phyloP scores from a whole-genome alignment of 225 moss, liverwort and hornwort genomes.

The Bryum argenteum region DNA sequence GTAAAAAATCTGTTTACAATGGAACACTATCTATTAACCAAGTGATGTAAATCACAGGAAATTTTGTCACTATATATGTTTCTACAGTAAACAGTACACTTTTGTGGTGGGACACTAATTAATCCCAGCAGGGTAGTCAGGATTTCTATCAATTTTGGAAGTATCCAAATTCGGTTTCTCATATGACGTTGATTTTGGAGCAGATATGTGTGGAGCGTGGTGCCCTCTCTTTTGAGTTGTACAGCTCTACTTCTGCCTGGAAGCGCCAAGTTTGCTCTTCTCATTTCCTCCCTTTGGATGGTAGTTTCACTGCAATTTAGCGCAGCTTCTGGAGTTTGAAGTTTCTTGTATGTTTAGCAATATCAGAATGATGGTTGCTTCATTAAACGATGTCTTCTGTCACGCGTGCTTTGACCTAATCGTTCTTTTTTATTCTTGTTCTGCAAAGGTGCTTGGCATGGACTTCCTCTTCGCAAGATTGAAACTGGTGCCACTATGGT shows the following conservation, averaged over 20 bases:
- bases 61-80: too few species aligned
- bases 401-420: not conserved
- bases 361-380: too few species aligned
- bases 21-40: too few species aligned
- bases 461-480: conserved; percentile 76
- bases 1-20: too few species aligned
- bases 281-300: conserved; percentile 76
- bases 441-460: conserved; percentile 74
- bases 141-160: conserved; percentile 2
- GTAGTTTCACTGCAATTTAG: conserved; percentile 42
- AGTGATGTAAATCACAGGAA: too few species aligned
- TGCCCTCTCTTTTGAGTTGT: conserved; percentile 88
- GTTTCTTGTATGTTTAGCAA: not conserved
- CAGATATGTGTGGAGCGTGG: conserved; percentile 92
- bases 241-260: conserved; percentile 78
- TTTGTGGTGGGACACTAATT: too few species aligned
- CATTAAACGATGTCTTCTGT: not conserved
- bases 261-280: conserved; percentile 69
- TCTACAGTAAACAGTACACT: too few species aligned
- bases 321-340: conserved; percentile 13
- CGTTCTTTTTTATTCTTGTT: not conserved
- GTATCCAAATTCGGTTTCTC: conserved; percentile 6
- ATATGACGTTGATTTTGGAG: conserved; percentile 1
- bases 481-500: conserved; percentile 83
- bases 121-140: too few species aligned